Evolutionary conservation across 768 basidiomycete species (phyloP).

Genomic region (Polyporus arcularius): DNA sequence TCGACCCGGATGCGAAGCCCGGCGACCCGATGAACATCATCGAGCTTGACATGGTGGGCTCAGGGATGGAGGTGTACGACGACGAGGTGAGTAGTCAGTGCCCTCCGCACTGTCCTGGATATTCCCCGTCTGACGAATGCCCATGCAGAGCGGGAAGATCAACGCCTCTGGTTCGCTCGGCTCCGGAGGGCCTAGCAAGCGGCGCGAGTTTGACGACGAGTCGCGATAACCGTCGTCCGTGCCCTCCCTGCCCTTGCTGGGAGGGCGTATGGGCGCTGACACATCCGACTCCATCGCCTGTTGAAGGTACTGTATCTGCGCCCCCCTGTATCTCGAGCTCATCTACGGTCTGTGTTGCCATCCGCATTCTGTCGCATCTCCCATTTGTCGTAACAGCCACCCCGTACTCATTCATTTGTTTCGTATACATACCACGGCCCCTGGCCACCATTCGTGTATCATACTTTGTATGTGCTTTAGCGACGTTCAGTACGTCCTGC

Average conservation of each 20-base stretch:
- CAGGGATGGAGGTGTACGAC: background rate
- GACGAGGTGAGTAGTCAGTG: conserved; percentile 6
- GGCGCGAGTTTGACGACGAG: background rate
- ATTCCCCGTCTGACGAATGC: background rate
- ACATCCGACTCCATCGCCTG: no score
- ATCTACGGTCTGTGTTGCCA: no score
- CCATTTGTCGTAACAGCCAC: no score
- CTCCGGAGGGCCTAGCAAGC: background rate
- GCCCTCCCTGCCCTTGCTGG: no score
- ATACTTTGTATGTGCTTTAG: no score
- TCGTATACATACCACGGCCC: no score
- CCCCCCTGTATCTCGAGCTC: no score
- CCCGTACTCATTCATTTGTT: no score
- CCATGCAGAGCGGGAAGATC: background rate
- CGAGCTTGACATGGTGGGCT: conserved; percentile 21
- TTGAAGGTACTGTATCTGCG: no score
- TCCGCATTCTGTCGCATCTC: no score
- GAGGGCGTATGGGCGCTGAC: background rate
- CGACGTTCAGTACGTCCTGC: no score
- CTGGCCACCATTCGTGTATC: no score
- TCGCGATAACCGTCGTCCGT: background rate
- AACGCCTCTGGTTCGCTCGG: background rate
- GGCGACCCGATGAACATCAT: conserved; percentile 18
- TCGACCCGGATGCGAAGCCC: conserved; percentile 16
- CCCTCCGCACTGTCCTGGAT: background rate